A percentile compares a stretch with the other conserved stretches of the same genome.
Conservation (phyloP, 495 filamentous ascomycete genomes). For the Penicillium longicatenatum region DNA sequence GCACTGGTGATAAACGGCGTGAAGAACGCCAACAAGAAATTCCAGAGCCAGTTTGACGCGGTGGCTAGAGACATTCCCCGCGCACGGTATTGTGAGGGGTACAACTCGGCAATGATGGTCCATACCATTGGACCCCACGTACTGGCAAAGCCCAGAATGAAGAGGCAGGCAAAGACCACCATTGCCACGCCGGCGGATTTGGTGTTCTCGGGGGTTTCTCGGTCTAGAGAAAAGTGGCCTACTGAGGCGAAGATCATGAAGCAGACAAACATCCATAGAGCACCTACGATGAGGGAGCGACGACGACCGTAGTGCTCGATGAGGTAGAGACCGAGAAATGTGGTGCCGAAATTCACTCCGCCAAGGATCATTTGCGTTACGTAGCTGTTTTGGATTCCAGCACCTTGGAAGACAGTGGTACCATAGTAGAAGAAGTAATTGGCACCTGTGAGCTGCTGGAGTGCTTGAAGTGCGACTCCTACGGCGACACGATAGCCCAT, state of each 20-base stretch:
- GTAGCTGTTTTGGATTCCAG: constrained; percentile 67
- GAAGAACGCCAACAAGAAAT: constrained; percentile 81
- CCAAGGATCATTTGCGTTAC: constrained; percentile 74
- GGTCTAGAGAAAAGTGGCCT: constrained; percentile 60
- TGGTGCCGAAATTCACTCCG: constrained; percentile 70
- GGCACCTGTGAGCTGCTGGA: constrained; percentile 44
- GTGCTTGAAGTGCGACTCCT: constrained; percentile 63
- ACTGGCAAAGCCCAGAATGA: constrained; percentile 56
- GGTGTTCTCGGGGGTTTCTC: constrained; percentile 46
- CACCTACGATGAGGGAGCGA: constrained; percentile 65
- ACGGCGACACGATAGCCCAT: constrained; percentile 69
- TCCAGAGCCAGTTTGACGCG: constrained; percentile 84
- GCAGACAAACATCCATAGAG: constrained; percentile 68
- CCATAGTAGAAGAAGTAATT: constrained; percentile 79
- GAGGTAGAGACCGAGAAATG: constrained; percentile 68
- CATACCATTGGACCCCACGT: constrained; percentile 87
- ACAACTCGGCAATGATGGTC: constrained; percentile 78
- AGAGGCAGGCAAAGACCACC: constrained; percentile 72
- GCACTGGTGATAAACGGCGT: constrained; percentile 70
- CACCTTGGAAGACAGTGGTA: constrained; percentile 66
- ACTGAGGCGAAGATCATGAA: constrained; percentile 73
- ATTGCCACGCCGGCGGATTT: constrained; percentile 65
- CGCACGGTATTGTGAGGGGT: constrained; percentile 72
- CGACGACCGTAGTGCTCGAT: constrained; percentile 71
- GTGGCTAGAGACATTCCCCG: constrained; percentile 76